These are phyloP conservation scores for Malassezia yamatoensis DNA, from an alignment of 1,284 basidiomycete species.

Conservation along the genomic window DNA sequence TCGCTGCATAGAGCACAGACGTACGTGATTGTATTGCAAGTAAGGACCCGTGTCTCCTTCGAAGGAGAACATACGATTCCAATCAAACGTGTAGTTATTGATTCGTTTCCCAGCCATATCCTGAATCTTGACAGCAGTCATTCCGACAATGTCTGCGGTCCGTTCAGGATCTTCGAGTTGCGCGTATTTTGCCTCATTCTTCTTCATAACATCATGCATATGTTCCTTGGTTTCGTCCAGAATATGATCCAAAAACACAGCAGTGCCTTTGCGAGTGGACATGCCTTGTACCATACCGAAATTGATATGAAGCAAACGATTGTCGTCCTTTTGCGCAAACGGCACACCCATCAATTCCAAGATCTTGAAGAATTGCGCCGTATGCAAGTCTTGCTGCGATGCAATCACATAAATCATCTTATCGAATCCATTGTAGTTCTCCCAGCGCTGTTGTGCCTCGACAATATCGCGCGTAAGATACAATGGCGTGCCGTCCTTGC, in stretches of 20 bases:
- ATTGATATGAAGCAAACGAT: slow-evolving; percentile 74
- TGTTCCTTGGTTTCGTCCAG: slow-evolving; percentile 76
- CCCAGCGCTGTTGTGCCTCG: slow-evolving; percentile 78
- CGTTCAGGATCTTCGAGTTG: slow-evolving; percentile 77
- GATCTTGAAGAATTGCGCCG: slow-evolving; percentile 88
- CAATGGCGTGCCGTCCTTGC: slow-evolving; percentile 88
- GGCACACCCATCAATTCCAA: slow-evolving; percentile 79
- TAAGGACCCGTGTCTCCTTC: slow-evolving; percentile 80
- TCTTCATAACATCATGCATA: slow-evolving; percentile 95
- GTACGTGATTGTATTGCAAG: slow-evolving; percentile 74
- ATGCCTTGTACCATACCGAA: slow-evolving; percentile 88
- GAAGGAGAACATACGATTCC: slow-evolving; percentile 87
- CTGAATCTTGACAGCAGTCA: slow-evolving; percentile 95
- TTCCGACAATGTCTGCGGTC: slow-evolving; percentile 75
- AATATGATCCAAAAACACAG: slow-evolving; percentile 89
- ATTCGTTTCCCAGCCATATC: slow-evolving; percentile 94
- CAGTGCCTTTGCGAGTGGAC: slow-evolving; percentile 93
- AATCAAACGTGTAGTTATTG: slow-evolving; percentile 93
- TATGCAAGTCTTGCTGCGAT: slow-evolving; percentile 87
- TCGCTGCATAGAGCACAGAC: slow-evolving; percentile 80
- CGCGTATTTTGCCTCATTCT: slow-evolving; percentile 85
- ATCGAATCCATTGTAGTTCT: slow-evolving; percentile 58
- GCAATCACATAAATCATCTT: slow-evolving; percentile 96
- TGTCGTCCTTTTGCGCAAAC: slow-evolving; percentile 58
- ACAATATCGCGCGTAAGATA: slow-evolving; percentile 98